A percentile compares a stretch with the other conserved stretches of the same genome.
These are phyloP conservation scores for Brachypodium distachyon DNA, from an alignment of 202 grass and related monocot genomes.

Conservation along the genomic window DNA sequence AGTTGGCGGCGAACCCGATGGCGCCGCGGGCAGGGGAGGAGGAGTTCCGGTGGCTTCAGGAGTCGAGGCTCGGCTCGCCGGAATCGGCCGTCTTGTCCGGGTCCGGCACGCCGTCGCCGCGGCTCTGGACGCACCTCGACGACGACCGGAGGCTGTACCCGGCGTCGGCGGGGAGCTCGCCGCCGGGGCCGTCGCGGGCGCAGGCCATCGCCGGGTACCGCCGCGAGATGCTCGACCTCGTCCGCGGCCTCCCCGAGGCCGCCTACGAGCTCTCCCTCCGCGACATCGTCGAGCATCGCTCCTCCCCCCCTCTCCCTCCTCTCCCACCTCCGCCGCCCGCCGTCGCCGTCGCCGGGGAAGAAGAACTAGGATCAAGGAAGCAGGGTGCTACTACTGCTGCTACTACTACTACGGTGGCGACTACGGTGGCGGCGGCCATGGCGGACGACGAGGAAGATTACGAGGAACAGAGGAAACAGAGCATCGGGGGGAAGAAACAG, in stretches of 20 bases:
- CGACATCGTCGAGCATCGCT: slow-evolving; percentile 59
- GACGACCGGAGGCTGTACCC: slow-evolving; percentile 7
- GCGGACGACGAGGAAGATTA: slow-evolving; percentile 9
- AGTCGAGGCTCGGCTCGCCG: slow-evolving; percentile 18
- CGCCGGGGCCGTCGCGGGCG: slow-evolving; percentile 32
- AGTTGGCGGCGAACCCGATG: not conserved
- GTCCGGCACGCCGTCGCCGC: slow-evolving; percentile 53
- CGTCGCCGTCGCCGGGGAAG: not conserved
- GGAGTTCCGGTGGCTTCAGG: slow-evolving; percentile 38
- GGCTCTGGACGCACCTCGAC: not conserved
- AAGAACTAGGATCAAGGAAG: not conserved
- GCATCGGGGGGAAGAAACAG: not conserved
- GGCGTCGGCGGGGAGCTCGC: slow-evolving; percentile 1
- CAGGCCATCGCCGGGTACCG: slow-evolving; percentile 63
- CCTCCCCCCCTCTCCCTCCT: not conserved
- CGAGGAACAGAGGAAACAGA: slow-evolving; percentile 2
- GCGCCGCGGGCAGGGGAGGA: slow-evolving; percentile 17
- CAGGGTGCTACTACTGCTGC: too few species aligned
- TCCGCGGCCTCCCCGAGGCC: slow-evolving; percentile 56
- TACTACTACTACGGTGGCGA: too few species aligned
- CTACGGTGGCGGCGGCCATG: not conserved
- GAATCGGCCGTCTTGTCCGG: slow-evolving; percentile 25
- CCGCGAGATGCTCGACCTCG: slow-evolving; percentile 85
- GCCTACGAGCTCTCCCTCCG: slow-evolving; percentile 79
- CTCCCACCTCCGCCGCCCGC: not conserved